Conservation (phyloP, 2,329 filamentous ascomycete genomes). For the Aspergillus sp. region DNA sequence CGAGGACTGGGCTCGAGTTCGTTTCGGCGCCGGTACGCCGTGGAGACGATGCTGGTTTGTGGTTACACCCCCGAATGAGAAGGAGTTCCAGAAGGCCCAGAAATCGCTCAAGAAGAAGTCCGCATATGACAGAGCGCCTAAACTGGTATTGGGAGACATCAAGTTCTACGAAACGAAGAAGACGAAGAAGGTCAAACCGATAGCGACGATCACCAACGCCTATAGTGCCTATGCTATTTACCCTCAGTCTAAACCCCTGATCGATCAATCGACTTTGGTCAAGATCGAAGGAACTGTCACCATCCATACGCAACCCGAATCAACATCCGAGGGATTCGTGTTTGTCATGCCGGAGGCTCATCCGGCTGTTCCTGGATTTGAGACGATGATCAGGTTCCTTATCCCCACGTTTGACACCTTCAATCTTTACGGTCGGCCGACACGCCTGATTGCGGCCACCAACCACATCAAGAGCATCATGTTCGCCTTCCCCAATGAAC, state of each 20-base stretch:
- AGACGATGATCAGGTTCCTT: slow-evolving; percentile 89
- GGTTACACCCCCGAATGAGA: slow-evolving; percentile 87
- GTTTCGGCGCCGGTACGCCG: slow-evolving; percentile 92
- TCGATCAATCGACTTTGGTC: slow-evolving; percentile 89
- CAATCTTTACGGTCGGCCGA: slow-evolving; percentile 84
- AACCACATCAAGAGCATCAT: slow-evolving; percentile 87
- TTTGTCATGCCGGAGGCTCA: slow-evolving; percentile 97
- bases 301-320: slow-evolving; percentile 76
- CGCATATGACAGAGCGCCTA: slow-evolving; percentile 73
- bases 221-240: slow-evolving; percentile 95
- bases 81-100: slow-evolving; percentile 79
- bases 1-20: slow-evolving; percentile 91
- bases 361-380: slow-evolving; percentile 89
- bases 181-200: slow-evolving; percentile 85
- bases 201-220: slow-evolving; percentile 86
- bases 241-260: slow-evolving; percentile 87
- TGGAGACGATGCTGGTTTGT: slow-evolving; percentile 98
- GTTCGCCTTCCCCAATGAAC: slow-evolving; percentile 94
- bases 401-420: slow-evolving; percentile 96
- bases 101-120: slow-evolving; percentile 81
- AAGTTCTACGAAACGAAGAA: slow-evolving; percentile 95
- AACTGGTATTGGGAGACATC: slow-evolving; percentile 78
- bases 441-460: slow-evolving; percentile 80
- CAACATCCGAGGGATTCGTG: slow-evolving; percentile 85
- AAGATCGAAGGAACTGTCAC: slow-evolving; percentile 92